A percentile compares a stretch with the other conserved stretches of the same genome.
Evolutionary conservation across 352 stramenopile species (phyloP).

Genomic region (Thalassiosira mediterranea): DNA sequence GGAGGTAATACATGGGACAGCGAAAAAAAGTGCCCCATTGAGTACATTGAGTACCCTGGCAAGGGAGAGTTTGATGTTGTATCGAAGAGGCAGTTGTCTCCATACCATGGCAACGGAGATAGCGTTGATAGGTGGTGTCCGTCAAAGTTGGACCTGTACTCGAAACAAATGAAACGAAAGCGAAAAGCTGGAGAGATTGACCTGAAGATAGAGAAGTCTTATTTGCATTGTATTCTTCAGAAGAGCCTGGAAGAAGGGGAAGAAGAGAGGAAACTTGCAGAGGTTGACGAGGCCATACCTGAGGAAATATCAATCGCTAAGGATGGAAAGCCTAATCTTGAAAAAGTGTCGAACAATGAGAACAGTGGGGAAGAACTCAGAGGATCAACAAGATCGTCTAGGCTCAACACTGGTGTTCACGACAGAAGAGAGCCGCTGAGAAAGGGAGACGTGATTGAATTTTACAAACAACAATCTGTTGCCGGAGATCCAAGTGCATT

Average conservation of each 20-base stretch:
- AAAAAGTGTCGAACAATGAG: conserved; percentile 9
- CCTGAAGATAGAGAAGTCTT: conserved; percentile 22
- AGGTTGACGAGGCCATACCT: conserved; percentile 11
- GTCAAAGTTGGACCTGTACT: conserved; percentile 21
- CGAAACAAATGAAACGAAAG: conserved; percentile 24
- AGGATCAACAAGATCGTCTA: conserved; percentile 6
- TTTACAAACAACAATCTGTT: conserved; percentile 16
- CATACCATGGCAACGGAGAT: conserved; percentile 14
- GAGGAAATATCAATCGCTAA: not conserved
- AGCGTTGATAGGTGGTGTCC: conserved; percentile 15
- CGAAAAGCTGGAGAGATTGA: conserved; percentile 21
- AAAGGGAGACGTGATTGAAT: conserved; percentile 26
- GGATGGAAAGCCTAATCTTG: not conserved
- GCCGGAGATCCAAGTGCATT: conserved; percentile 11
- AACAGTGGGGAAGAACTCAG: conserved; percentile 2
- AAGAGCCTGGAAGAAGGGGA: conserved; percentile 20
- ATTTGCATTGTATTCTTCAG: conserved; percentile 13
- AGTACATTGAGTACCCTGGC: conserved; percentile 34
- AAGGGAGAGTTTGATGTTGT: conserved; percentile 10
- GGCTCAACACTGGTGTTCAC: conserved; percentile 4
- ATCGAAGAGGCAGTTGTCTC: conserved; percentile 2
- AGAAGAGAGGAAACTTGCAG: conserved; percentile 12
- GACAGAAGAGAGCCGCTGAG: conserved; percentile 13
- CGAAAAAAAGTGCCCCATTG: conserved; percentile 12
- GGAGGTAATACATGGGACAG: conserved; percentile 19